These are phyloP conservation scores for Irpex lacteus DNA, from an alignment of 1,284 basidiomycete genomes.

Conservation along the genomic window DNA sequence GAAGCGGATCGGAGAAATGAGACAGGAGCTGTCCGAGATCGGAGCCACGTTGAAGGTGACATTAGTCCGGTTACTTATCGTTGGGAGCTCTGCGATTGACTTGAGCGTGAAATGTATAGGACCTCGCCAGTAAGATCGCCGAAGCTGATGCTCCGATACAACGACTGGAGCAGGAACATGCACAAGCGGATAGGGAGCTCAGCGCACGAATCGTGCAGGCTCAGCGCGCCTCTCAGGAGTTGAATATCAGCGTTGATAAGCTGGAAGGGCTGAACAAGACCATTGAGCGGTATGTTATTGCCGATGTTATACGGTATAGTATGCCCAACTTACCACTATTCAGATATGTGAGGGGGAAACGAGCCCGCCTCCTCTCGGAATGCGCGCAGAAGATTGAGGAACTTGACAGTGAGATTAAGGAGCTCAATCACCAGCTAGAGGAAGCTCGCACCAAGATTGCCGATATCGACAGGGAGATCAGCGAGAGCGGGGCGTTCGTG, in stretches of 20 bases:
- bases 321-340: slow-evolving; percentile 1
- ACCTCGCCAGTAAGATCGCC: slow-evolving; percentile 59
- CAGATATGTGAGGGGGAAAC: slow-evolving; percentile 76
- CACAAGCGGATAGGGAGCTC: slow-evolving; percentile 51
- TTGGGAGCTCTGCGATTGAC: slow-evolving; percentile 7
- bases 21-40: slow-evolving; percentile 48
- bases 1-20: slow-evolving; percentile 59
- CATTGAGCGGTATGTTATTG: slow-evolving; percentile 55
- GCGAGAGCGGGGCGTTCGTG: slow-evolving; percentile 65
- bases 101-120: slow-evolving; percentile 38
- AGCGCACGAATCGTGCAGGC: slow-evolving; percentile 49
- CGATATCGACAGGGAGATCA: slow-evolving; percentile 68
- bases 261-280: slow-evolving; percentile 58
- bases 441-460: slow-evolving; percentile 49
- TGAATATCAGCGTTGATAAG: slow-evolving; percentile 64
- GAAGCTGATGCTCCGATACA: slow-evolving; percentile 70
- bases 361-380: slow-evolving; percentile 60
- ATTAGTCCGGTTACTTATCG: slow-evolving; percentile 2
- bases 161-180: slow-evolving; percentile 59
- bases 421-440: slow-evolving; percentile 55
- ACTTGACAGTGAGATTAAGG: slow-evolving; percentile 57
- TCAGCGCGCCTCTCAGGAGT: slow-evolving; percentile 56
- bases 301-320: background rate
- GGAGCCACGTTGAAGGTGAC: slow-evolving; percentile 25
- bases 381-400: slow-evolving; percentile 59